Percentiles rank a stretch among this genome's conserved stretches.
These are phyloP conservation scores for Lasiosphaeria ovina DNA, from an alignment of 495 filamentous ascomycete species.

Conservation along the genomic window DNA sequence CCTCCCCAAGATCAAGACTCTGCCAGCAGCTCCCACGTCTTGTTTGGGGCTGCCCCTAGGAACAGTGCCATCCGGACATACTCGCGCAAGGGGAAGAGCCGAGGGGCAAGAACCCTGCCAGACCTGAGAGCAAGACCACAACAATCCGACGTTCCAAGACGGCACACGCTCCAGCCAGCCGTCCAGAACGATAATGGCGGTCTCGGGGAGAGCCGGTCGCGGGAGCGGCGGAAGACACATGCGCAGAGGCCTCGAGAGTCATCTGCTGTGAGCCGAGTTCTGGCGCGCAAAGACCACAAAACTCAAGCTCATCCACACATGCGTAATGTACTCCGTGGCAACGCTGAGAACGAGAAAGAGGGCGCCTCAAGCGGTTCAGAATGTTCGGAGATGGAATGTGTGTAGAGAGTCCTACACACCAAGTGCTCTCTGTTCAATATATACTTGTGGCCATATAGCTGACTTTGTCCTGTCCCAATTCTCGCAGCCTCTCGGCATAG, in stretches of 20 bases:
- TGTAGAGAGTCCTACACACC: too few species aligned
- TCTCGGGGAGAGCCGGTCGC: too few species aligned
- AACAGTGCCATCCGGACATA: constrained; percentile 1
- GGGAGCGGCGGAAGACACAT: too few species aligned
- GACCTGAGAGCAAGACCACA: neutral
- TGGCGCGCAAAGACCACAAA: neutral
- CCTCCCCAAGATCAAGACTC: neutral
- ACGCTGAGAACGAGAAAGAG: neutral
- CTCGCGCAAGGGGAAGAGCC: neutral
- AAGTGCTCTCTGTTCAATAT: too few species aligned
- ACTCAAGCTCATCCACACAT: neutral
- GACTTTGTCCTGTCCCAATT: neutral
- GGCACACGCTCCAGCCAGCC: neutral
- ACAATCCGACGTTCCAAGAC: neutral
- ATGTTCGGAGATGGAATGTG: neutral
- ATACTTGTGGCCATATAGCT: neutral
- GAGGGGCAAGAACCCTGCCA: neutral
- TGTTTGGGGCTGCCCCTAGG: neutral
- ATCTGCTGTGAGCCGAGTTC: too few species aligned
- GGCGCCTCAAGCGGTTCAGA: neutral
- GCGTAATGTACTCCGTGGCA: neutral
- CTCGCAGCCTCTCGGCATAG: neutral
- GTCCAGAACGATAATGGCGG: neutral
- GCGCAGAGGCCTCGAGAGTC: too few species aligned
- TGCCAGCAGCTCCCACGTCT: neutral